These are phyloP conservation scores for Clarireedia homoeocarpa DNA, from an alignment of 2,329 filamentous ascomycete genomes.

Conservation along the genomic window DNA sequence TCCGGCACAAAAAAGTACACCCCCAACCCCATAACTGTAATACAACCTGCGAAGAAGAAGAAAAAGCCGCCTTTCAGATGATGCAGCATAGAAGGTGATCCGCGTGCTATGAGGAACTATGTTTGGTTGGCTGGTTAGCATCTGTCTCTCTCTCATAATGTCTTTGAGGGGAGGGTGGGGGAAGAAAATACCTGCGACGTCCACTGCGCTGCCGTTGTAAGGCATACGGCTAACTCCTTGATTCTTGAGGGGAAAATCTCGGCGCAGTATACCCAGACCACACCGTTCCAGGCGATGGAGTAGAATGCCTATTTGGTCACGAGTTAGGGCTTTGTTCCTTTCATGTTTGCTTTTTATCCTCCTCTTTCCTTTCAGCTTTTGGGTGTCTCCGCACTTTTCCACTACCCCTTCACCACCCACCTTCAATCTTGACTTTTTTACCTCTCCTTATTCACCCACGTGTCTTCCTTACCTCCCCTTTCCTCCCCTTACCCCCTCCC, in stretches of 20 bases:
- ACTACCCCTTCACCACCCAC: too few relatives aligned
- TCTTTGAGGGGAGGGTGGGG: background rate
- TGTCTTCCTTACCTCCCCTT: background rate
- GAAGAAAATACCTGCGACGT: background rate
- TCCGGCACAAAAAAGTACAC: slow-evolving; percentile 74
- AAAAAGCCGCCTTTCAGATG: slow-evolving; percentile 18
- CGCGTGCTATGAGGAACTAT: slow-evolving; percentile 17
- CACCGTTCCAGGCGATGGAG: slow-evolving; percentile 24
- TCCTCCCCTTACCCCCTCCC: background rate
- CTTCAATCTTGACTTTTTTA: too few relatives aligned
- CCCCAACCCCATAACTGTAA: slow-evolving; percentile 50
- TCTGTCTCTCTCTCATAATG: background rate
- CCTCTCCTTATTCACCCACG: too few relatives aligned
- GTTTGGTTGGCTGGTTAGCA: background rate
- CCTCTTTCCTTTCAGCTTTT: background rate
- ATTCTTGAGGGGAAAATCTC: slow-evolving; percentile 22
- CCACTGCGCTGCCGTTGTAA: slow-evolving; percentile 20
- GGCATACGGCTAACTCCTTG: slow-evolving; percentile 20
- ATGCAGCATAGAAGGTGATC: slow-evolving; percentile 17
- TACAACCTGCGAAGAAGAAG: slow-evolving; percentile 55
- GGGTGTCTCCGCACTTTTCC: too few relatives aligned
- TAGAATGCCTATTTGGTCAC: slow-evolving; percentile 15
- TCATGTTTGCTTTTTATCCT: background rate
- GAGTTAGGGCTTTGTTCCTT: background rate
- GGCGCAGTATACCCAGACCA: slow-evolving; percentile 22